A percentile compares a stretch with the other conserved stretches of the same genome.
phyloP scores from a whole-genome alignment of 306 rosid species.

The Geum urbanum region DNA sequence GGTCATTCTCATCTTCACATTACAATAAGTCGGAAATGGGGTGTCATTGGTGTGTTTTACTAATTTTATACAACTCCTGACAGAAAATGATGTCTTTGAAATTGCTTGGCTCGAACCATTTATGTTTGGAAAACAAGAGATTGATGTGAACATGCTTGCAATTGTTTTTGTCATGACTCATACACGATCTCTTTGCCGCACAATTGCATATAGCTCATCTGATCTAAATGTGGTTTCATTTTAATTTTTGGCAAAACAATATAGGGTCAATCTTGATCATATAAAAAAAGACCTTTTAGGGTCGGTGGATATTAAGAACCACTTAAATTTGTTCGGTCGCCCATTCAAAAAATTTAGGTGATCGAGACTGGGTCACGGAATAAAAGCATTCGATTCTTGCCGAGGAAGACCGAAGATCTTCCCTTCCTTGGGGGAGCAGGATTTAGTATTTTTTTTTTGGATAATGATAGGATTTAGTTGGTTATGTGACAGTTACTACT shows the following conservation, averaged over 20 bases:
- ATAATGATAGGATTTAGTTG: background rate
- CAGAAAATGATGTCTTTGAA: too few relatives aligned
- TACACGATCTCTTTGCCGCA: too few relatives aligned
- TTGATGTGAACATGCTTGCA: too few relatives aligned
- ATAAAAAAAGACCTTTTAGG: background rate
- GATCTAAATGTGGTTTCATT: background rate
- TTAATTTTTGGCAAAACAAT: background rate
- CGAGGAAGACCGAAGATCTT: background rate
- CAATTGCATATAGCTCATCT: too few relatives aligned
- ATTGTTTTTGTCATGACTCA: too few relatives aligned
- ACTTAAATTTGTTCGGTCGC: background rate
- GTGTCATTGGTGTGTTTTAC: too few relatives aligned
- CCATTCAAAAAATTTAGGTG: background rate
- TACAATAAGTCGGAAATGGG: too few relatives aligned
- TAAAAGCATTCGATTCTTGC: background rate
- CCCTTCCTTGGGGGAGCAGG: background rate
- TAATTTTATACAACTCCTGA: too few relatives aligned
- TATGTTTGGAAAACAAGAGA: too few relatives aligned
- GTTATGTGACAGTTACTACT: background rate
- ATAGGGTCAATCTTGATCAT: background rate
- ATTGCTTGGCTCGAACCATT: too few relatives aligned
- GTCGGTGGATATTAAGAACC: background rate
- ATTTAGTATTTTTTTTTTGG: too few relatives aligned
- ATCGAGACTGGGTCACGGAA: background rate
- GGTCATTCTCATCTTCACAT: too few relatives aligned